Base-by-base conservation (phyloP, 257 asterid genomes). In the Rehmannia glutinosa region DNA sequence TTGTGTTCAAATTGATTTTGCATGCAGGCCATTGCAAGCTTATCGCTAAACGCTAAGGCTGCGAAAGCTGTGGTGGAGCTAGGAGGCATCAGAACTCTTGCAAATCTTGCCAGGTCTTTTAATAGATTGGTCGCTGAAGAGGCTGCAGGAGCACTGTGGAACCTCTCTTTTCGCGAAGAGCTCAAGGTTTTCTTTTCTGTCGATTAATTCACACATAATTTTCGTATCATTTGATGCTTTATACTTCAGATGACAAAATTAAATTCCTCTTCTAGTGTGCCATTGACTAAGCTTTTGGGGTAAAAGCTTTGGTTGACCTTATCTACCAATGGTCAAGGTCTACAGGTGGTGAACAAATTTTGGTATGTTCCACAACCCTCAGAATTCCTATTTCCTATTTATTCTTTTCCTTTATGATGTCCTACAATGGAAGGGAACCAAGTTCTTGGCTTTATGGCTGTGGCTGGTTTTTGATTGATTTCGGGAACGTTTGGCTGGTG, bases 91-190 rank as follows among this genome's bases (percentile, higher is more conserved):
- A 23, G 54, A 51, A 66, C 87, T 71, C 86, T 92, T 43, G 84
- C 84, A 52, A 69, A 72, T 66, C 82, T 87, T 73, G 95, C 96
- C 8, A 80, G 78, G 86, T 92, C 98, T 38, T 79, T 75, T 65
- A 92, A 84, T 77, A 89, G 80, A 77, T 69, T 76, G 82, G 95
- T 90, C 39, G 91, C 97, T 4, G 95, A 87, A 87, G 92, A 87
- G 81, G 97, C 97, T 54, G 91, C 96, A 0, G 96, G 95, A 78
- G 97, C 92, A 69, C 77, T 92, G 60, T 84, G 97, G 98, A 89
- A 92, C 71, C 97, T 92, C 35, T 89, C 97, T 4, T 87, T 84
- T 49, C 92, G 96, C 59, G 91, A 89, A 77, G 96, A 84, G 68
- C 91, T 87, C 73, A 92, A 92, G 98, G 98, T 91, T 56, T 35